phyloP scores from a whole-genome alignment of 1,284 basidiomycete genomes.

The Irpex sp. region DNA sequence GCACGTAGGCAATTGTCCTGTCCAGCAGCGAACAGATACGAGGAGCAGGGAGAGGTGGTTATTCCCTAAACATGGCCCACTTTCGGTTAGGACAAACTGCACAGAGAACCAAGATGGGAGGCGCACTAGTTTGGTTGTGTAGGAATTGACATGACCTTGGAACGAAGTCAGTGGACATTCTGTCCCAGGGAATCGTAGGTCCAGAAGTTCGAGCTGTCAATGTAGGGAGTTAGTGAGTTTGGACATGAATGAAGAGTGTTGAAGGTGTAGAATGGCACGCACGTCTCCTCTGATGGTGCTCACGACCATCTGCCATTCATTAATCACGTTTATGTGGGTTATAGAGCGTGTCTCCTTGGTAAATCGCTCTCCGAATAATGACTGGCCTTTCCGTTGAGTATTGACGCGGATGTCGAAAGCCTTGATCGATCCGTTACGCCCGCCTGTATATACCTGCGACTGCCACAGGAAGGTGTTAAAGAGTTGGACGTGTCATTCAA shows the following conservation, averaged over 20 bases:
- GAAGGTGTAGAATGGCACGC: conserved; percentile 16
- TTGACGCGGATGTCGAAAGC: conserved; percentile 52
- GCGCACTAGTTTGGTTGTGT: conserved; percentile 43
- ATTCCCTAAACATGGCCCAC: conserved; percentile 42
- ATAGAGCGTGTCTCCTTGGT: conserved; percentile 35
- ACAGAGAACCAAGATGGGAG: neutral
- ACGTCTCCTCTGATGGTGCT: conserved; percentile 59
- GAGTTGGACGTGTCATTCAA: neutral
- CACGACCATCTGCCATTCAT: conserved; percentile 48
- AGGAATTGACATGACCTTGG: conserved; percentile 50
- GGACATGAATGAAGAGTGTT: neutral
- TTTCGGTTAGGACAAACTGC: neutral
- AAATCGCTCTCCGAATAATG: conserved; percentile 36
- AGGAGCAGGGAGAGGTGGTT: conserved; percentile 48
- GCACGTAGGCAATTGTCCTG: conserved; percentile 55
- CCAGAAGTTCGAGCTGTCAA: conserved; percentile 55
- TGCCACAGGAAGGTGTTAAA: neutral
- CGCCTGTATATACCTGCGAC: conserved; percentile 48
- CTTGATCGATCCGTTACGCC: conserved; percentile 53
- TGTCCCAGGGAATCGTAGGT: conserved; percentile 49
- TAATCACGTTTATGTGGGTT: conserved; percentile 43
- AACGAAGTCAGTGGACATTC: conserved; percentile 42
- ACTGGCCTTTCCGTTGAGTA: conserved; percentile 26
- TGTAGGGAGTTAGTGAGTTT: neutral
- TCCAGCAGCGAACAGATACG: conserved; percentile 71